Conservation (phyloP, 2,329 filamentous ascomycete species). For the Macrophomina pseudophaseolina region DNA sequence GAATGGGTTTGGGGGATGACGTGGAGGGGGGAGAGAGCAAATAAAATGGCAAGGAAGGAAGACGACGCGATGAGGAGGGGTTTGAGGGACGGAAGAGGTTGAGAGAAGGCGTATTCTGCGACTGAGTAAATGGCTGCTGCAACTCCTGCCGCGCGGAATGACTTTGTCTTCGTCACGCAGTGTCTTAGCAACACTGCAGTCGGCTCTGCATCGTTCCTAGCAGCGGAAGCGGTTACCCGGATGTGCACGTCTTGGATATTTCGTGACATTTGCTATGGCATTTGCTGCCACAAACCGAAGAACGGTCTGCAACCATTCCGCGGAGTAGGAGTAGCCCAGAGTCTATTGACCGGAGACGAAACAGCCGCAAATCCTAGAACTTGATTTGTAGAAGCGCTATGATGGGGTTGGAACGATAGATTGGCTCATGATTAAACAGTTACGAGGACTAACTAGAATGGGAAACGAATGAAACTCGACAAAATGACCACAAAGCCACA, state of each 20-base stretch:
- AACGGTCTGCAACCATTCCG: no score
- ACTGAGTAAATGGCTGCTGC: no score
- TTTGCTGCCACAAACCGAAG: no score
- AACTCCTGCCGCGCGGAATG: no score
- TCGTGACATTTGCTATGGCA: no score
- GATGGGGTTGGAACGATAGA: not conserved
- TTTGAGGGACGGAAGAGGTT: not conserved
- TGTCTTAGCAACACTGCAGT: no score
- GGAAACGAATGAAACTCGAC: slow-evolving; percentile 3
- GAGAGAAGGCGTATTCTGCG: not conserved
- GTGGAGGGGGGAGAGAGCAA: not conserved
- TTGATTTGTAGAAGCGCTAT: not conserved
- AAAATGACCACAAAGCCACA: not conserved
- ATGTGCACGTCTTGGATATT: no score
- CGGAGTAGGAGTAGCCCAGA: no score
- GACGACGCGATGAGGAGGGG: not conserved
- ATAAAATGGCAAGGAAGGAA: not conserved
- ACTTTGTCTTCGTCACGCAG: no score
- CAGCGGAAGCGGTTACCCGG: no score
- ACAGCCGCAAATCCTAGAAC: not conserved
- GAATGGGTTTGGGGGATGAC: slow-evolving; percentile 5
- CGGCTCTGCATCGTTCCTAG: no score
- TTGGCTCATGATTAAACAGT: not conserved
- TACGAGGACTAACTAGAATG: not conserved
- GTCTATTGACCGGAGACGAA: not conserved